These are phyloP conservation scores for Teratosphaeria nubilosa DNA, from an alignment of 2,329 filamentous ascomycete genomes.

Conservation along the genomic window DNA sequence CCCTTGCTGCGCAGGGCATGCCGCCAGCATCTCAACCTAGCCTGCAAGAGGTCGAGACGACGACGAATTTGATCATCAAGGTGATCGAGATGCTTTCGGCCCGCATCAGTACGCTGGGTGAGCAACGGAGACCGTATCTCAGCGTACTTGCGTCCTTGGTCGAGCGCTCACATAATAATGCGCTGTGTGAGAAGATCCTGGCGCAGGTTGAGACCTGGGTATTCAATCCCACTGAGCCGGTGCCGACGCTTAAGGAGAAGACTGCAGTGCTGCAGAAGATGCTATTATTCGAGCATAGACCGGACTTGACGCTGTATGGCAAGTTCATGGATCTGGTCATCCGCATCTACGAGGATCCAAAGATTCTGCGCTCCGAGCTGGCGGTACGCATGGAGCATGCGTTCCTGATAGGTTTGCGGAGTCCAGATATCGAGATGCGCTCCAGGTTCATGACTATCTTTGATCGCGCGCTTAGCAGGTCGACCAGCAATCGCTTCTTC, in stretches of 20 bases:
- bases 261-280: conserved; percentile 99
- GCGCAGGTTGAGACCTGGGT: conserved; percentile 94
- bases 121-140: conserved; percentile 84
- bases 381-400: conserved; percentile 97
- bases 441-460: conserved; percentile 96
- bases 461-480: conserved; percentile 86
- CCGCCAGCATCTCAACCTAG: conserved; percentile 44
- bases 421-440: conserved; percentile 90
- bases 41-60: conserved; percentile 73
- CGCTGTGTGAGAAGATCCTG: conserved; percentile 83
- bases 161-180: conserved; percentile 81
- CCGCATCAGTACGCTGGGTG: conserved; percentile 84
- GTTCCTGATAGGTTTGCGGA: conserved; percentile 88
- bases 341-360: conserved; percentile 94
- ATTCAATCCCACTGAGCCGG: conserved; percentile 87
- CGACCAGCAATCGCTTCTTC: conserved; percentile 74
- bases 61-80: conserved; percentile 85
- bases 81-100: conserved; percentile 86
- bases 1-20: conserved; percentile 34
- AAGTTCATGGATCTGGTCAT: conserved; percentile 95
- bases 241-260: conserved; percentile 97
- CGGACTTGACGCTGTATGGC: conserved; percentile 73
- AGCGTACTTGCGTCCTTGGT: conserved; percentile 91
- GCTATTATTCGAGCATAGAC: conserved; percentile 82
- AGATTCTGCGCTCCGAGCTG: conserved; percentile 87